phyloP scores from a whole-genome alignment of 164 flowering plant species.

The Houttuynia cordata region DNA sequence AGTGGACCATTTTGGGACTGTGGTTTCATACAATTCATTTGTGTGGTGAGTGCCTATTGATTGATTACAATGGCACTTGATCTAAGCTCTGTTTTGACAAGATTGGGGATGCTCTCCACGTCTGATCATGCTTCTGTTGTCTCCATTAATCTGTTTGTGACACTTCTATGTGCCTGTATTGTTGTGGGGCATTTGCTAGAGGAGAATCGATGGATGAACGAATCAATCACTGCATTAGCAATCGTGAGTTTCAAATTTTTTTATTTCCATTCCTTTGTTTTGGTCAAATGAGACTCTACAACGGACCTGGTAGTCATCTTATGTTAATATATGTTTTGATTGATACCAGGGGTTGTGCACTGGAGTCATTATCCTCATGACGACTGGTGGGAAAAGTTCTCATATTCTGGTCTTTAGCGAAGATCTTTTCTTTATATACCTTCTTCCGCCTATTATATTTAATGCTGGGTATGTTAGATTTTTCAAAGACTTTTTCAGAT shows the following conservation, averaged over 20 bases:
- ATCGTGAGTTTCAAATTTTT: slow-evolving; percentile 36
- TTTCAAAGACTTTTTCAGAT: neutral
- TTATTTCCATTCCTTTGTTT: too few species aligned
- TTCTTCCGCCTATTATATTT: slow-evolving; percentile 74
- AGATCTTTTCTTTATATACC: slow-evolving; percentile 68
- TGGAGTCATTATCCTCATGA: slow-evolving; percentile 44
- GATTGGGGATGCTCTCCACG: slow-evolving; percentile 12
- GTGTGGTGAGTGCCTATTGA: neutral
- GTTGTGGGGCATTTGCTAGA: slow-evolving; percentile 76
- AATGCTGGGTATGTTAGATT: slow-evolving; percentile 55
- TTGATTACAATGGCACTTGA: neutral
- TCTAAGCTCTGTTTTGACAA: slow-evolving; percentile 9
- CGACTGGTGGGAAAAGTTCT: slow-evolving; percentile 49
- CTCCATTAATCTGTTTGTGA: slow-evolving; percentile 68
- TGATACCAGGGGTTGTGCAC: slow-evolving; percentile 55
- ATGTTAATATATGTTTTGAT: neutral
- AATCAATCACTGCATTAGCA: slow-evolving; percentile 70
- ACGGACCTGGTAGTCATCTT: too few species aligned
- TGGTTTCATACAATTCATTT: too few species aligned
- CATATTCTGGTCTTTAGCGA: slow-evolving; percentile 55
- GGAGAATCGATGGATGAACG: slow-evolving; percentile 83
- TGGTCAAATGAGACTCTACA: too few species aligned
- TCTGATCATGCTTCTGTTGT: slow-evolving; percentile 67
- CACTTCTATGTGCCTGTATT: slow-evolving; percentile 75
- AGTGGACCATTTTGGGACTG: too few species aligned